These are phyloP conservation scores for Chrysanthemum seticuspe DNA, from an alignment of 129 eudicot genomes.

Conservation along the genomic window DNA sequence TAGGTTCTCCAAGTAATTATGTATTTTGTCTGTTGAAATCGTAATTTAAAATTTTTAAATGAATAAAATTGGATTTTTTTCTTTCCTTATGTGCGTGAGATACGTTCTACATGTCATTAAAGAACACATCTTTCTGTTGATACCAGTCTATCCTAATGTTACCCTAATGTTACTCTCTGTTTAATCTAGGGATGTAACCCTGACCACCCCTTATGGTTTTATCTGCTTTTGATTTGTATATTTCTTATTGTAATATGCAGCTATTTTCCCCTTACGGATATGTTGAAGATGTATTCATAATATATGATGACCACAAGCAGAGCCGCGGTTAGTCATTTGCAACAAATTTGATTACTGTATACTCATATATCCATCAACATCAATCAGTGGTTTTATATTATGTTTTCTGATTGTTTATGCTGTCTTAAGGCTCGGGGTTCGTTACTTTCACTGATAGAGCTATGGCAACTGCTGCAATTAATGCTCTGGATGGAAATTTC, in stretches of 20 bases:
- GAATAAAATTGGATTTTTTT: neutral
- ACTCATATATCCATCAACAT: neutral
- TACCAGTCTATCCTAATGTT: neutral
- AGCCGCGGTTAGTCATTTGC: slow-evolving; percentile 62
- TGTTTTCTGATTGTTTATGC: slow-evolving; percentile 13
- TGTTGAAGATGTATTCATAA: slow-evolving; percentile 58
- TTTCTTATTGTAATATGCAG: slow-evolving; percentile 34
- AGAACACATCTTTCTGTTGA: slow-evolving; percentile 5
- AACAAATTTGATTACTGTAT: slow-evolving; percentile 8
- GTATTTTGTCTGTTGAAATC: neutral
- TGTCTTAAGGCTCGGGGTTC: slow-evolving; percentile 74
- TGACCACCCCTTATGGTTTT: slow-evolving; percentile 14
- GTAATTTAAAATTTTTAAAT: slow-evolving; percentile 4
- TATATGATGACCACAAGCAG: slow-evolving; percentile 58
- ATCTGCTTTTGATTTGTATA: slow-evolving; percentile 20
- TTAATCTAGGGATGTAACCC: neutral
- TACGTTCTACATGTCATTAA: neutral
- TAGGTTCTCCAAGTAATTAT: slow-evolving; percentile 11
- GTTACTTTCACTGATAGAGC: slow-evolving; percentile 65
- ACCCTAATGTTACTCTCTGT: neutral
- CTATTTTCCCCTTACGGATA: slow-evolving; percentile 79
- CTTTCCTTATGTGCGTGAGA: no score
- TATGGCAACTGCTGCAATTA: slow-evolving; percentile 73
- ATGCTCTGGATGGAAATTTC: slow-evolving; percentile 68
- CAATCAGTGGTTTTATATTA: neutral